Evolutionary conservation across 2,329 filamentous ascomycete species (phyloP).

Genomic region (Teratosphaeria pseudoeucalypti): DNA sequence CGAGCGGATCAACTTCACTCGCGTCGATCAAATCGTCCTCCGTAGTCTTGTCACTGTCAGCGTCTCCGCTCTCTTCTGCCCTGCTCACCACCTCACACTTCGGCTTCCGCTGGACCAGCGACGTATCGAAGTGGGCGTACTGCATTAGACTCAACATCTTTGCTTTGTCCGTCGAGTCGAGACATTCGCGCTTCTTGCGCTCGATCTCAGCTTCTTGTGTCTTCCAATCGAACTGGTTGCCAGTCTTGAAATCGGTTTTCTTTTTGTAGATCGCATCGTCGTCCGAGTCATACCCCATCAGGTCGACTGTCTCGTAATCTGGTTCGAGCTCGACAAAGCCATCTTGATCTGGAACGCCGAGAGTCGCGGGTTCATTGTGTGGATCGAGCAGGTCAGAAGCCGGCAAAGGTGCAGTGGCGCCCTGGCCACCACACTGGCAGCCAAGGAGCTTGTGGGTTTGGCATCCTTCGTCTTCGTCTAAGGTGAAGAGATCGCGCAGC

Average conservation of each 20-base stretch:
- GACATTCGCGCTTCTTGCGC: conserved; percentile 20
- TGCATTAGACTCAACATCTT: conserved; percentile 45
- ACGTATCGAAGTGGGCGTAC: conserved; percentile 43
- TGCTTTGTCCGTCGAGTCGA: conserved; percentile 22
- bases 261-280: conserved; percentile 12
- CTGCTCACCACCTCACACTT: neutral
- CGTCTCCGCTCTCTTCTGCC: neutral
- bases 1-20: conserved; percentile 19
- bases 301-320: conserved; percentile 8
- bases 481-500: conserved; percentile 54
- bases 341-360: conserved; percentile 6
- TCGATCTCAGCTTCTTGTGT: conserved; percentile 26
- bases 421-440: conserved; percentile 51
- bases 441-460: conserved; percentile 59
- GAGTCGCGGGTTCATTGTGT: conserved; percentile 17
- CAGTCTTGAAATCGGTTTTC: conserved; percentile 7
- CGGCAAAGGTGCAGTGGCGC: conserved; percentile 22
- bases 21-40: conserved; percentile 10
- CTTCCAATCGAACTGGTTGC: conserved; percentile 29
- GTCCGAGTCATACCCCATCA: conserved; percentile 19
- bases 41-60: conserved; percentile 14
- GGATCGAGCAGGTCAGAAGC: conserved; percentile 9
- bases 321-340: neutral
- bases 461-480: conserved; percentile 51
- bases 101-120: conserved; percentile 2